Evolutionary conservation across 176 grass and related monocot species (phyloP), one percentile per base, ranked within the genome.

Genomic region (Coix lacrymajobi): DNA sequence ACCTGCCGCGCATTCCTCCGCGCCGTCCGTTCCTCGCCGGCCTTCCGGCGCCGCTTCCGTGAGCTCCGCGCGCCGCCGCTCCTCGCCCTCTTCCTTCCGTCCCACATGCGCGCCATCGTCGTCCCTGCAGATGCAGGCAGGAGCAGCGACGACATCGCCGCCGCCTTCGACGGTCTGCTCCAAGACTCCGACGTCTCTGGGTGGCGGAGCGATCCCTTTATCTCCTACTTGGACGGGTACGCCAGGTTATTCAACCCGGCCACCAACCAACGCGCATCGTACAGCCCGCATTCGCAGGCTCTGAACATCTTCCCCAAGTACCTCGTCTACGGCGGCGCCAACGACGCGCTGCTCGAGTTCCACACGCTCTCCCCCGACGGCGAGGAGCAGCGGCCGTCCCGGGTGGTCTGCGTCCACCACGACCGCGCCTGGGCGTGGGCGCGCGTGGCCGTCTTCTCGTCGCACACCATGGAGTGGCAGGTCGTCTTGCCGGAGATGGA

Each of bases 271-370:
- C 0, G 3, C 25, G 60, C 25, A 26, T 0, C 0, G 4, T 62
- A 62, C 26, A 62, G 5, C 26, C 60, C 26, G 25, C 25, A 29
- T 25, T 61, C 58, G 10, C 26, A 30, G 26, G 3, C 26, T 4
- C 60, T 30, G 26, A 13, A 14, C 12, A 62, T 30, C 25, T 62
- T 7, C 12, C 20, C 20, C 52, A 56, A n/a, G 20, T 9, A n/a
- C 7, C 0, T 9, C 2, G 7, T 0, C 51, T 2, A 9, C 20
- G 51, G 6, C 22, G 1, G 2, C 7, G 8, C 3, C 22, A n/a
- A n/a, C 7, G 52, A n/a, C 6, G 19, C 52, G 12, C 30, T 2
- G 12, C 26, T 62, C 15, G 26, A 30, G 60, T 62, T 62, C 60
- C 26, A 62, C 60, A 30, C 13, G 60, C 60, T 62, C 1, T 31